A percentile compares a stretch with the other conserved stretches of the same genome.
Conservation (phyloP, 78 protist genomes). For the Dictyostelium capitatum region DNA sequence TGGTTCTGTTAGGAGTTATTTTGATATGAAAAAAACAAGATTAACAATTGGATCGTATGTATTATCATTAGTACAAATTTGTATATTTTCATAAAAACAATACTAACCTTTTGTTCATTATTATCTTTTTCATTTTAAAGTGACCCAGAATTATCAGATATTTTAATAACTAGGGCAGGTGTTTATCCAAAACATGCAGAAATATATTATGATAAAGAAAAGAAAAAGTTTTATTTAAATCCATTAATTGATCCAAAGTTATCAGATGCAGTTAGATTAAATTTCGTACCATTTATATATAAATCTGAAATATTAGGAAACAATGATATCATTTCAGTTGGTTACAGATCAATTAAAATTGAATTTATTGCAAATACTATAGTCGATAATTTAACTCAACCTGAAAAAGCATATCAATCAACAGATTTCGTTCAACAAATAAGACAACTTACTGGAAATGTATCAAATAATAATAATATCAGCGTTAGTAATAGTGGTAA, state of each 20-base stretch:
- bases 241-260: slow-evolving; percentile 7
- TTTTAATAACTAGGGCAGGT: slow-evolving; percentile 29
- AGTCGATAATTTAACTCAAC: not conserved
- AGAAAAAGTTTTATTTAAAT: not conserved
- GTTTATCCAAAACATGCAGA: slow-evolving; percentile 13
- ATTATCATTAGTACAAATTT: not conserved
- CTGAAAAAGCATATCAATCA: not conserved
- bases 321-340: slow-evolving; percentile 37
- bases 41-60: slow-evolving; percentile 17
- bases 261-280: slow-evolving; percentile 42
- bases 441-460: no score
- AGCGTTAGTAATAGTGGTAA: no score
- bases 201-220: slow-evolving; percentile 11
- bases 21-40: slow-evolving; percentile 10
- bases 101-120: not conserved
- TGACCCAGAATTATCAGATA: not conserved
- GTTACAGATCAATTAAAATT: slow-evolving; percentile 52
- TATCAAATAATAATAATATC: no score
- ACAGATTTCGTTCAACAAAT: no score
- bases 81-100: no score
- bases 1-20: slow-evolving; percentile 1
- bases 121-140: not conserved
- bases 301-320: slow-evolving; percentile 1
- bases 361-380: not conserved
- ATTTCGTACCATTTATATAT: slow-evolving; percentile 38